These are phyloP conservation scores for Colletotrichum ledebouriae DNA, from an alignment of 2,329 filamentous ascomycete genomes.

Conservation along the genomic window DNA sequence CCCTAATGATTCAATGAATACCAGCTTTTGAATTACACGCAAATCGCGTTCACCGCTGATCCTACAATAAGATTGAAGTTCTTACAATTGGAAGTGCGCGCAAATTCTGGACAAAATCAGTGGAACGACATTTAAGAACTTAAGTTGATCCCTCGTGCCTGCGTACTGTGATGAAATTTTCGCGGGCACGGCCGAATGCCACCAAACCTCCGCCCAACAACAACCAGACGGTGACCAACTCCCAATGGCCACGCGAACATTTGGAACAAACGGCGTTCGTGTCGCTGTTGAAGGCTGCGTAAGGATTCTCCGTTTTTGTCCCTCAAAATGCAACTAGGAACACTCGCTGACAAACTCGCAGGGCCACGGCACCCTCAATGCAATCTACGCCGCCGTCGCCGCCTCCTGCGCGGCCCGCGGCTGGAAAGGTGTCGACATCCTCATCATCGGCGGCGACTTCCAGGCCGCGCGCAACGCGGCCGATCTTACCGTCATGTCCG, in stretches of 20 bases:
- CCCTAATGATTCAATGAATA: too few relatives aligned
- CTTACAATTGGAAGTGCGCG: too few relatives aligned
- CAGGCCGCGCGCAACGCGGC: constrained; percentile 86
- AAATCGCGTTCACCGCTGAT: too few relatives aligned
- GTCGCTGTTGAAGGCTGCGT: constrained; percentile 91
- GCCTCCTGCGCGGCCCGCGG: constrained; percentile 76
- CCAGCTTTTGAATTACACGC: too few relatives aligned
- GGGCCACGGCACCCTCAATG: constrained; percentile 92
- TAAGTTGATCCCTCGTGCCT: neutral
- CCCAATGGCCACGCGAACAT: constrained; percentile 50
- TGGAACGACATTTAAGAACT: neutral
- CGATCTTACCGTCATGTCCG: constrained; percentile 90
- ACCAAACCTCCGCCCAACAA: constrained; percentile 31
- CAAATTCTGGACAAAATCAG: too few relatives aligned
- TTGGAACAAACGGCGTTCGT: constrained; percentile 68
- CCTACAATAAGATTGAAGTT: too few relatives aligned
- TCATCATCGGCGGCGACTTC: constrained; percentile 97
- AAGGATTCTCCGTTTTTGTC: constrained; percentile 51
- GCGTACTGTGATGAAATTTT: constrained; percentile 28
- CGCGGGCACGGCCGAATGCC: constrained; percentile 21
- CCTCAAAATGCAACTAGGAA: neutral
- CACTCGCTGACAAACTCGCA: constrained; percentile 51
- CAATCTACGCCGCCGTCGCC: constrained; percentile 86
- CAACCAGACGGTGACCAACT: constrained; percentile 27
- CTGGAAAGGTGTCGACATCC: constrained; percentile 86